Evolutionary conservation across 2,329 filamentous ascomycete genomes (phyloP).

Genomic region (Aspergillus sp.): DNA sequence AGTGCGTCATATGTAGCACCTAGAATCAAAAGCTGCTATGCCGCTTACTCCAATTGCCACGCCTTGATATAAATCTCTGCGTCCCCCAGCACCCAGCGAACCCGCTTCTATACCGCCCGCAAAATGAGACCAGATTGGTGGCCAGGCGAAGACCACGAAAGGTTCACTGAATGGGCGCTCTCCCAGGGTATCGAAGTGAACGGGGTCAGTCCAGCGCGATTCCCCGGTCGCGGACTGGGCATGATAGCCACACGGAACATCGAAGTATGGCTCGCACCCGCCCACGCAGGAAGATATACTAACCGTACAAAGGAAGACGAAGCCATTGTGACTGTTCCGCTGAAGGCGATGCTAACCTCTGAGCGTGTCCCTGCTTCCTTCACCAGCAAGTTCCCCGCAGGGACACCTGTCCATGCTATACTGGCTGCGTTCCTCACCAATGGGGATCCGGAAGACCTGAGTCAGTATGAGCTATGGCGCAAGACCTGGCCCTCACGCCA

Average conservation of each 20-base stretch:
- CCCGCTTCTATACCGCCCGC: not conserved
- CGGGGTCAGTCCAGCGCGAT: constrained; percentile 64
- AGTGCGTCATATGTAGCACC: too few relatives aligned
- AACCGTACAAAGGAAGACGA: constrained; percentile 52
- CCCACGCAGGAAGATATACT: not conserved
- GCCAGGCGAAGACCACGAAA: constrained; percentile 41
- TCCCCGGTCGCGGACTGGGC: constrained; percentile 74
- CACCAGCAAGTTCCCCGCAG: constrained; percentile 50
- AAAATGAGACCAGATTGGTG: constrained; percentile 29
- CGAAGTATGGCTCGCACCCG: constrained; percentile 49
- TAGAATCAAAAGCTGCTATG: too few relatives aligned
- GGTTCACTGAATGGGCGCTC: constrained; percentile 68
- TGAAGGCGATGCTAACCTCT: constrained; percentile 62
- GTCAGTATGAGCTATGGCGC: constrained; percentile 59
- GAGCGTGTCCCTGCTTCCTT: constrained; percentile 58
- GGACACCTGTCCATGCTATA: constrained; percentile 66
- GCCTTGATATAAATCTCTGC: not conserved
- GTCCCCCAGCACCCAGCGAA: too few relatives aligned
- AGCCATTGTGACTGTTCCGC: constrained; percentile 64
- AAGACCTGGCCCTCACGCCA: constrained; percentile 63
- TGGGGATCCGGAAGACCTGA: constrained; percentile 42
- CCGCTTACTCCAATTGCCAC: too few relatives aligned
- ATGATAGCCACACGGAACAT: constrained; percentile 69
- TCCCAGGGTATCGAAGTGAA: constrained; percentile 64
- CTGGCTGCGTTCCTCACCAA: constrained; percentile 68